Base-by-base conservation (phyloP, 108 stramenopile species). In the Nitzschia sp. region DNA sequence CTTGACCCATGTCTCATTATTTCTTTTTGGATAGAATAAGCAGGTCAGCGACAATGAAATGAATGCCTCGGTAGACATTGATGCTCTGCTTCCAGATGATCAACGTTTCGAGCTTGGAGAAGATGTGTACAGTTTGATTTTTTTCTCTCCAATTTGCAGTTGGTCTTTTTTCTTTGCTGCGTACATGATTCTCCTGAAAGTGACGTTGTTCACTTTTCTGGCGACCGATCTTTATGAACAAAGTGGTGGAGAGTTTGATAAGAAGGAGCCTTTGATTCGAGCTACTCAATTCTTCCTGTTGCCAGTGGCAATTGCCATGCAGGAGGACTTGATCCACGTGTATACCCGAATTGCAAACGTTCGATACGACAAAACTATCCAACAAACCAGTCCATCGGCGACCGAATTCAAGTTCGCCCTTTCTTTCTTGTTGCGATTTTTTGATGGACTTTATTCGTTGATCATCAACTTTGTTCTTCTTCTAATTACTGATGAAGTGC, bases 41-140 rank as follows among this genome's bases (percentile, higher is more conserved):
- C 22, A 24, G 5, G 22, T 29, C 55, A 56, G 15, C 15, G 21
- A 56, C 17, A 17, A 48, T 48, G 46, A 48, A 29, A 56, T 20
- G 22, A 20, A 29, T 20, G 22, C 12, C 14, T 15, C 22, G 14
- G 26, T 20, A 22, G 17, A 17, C 17, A 48, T 48, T 15, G 46
- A 48, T 48, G 38, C 51, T 10, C 39, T 39, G 19, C 14, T 24
- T 9, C 65, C 38, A 41, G 71, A 72, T 21, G 71, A 76, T 10
- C 76, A 82, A 26, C 57, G 69, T 51, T 54, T 61, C 38, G 79
- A 80, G 62, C 62, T 84, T 44, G 56, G 48, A 10, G 77, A 79
- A 41, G 83, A 84, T 69, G 83, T 84, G 14, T 84, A 84, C 67
- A 78, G 60, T 39, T 75, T 84, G 77, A 73, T 81, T 41, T 84